These are phyloP conservation scores for Boechera stricta DNA, from an alignment of 345 rosid genomes.

Conservation along the genomic window DNA sequence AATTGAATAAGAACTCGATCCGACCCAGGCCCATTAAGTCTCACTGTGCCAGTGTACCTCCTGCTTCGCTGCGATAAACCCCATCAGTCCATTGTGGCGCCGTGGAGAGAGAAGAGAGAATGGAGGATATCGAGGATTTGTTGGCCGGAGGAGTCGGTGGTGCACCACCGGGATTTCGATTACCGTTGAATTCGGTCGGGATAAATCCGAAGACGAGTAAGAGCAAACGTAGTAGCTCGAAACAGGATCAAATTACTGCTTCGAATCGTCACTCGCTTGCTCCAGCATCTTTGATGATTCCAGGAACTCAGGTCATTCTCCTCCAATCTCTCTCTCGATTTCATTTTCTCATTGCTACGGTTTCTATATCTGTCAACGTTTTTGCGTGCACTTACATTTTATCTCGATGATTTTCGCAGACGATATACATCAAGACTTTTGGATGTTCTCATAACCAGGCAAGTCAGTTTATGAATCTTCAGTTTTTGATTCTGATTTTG, in stretches of 20 bases:
- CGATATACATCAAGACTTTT: constrained; percentile 82
- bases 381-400: neutral
- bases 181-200: constrained; percentile 67
- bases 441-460: constrained; percentile 98
- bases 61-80: neutral
- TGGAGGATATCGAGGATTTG: constrained; percentile 95
- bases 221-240: constrained; percentile 41
- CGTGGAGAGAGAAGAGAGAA: constrained; percentile 39
- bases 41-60: neutral
- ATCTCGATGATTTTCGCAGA: constrained; percentile 49
- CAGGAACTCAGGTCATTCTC: constrained; percentile 75
- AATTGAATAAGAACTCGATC: neutral
- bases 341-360: neutral
- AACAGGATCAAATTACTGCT: constrained; percentile 35
- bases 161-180: constrained; percentile 74
- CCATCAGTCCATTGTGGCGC: constrained; percentile 26
- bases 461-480: constrained; percentile 35
- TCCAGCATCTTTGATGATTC: constrained; percentile 56
- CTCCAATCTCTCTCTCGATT: constrained; percentile 13
- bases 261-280: constrained; percentile 45
- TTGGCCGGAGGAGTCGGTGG: constrained; percentile 58
- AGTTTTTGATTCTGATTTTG: neutral
- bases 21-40: constrained; percentile 18
- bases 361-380: neutral
- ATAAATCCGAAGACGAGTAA: constrained; percentile 57